These are phyloP conservation scores for Deakozyma indianensis DNA, from an alignment of 805 yeast genomes.

Conservation along the genomic window DNA sequence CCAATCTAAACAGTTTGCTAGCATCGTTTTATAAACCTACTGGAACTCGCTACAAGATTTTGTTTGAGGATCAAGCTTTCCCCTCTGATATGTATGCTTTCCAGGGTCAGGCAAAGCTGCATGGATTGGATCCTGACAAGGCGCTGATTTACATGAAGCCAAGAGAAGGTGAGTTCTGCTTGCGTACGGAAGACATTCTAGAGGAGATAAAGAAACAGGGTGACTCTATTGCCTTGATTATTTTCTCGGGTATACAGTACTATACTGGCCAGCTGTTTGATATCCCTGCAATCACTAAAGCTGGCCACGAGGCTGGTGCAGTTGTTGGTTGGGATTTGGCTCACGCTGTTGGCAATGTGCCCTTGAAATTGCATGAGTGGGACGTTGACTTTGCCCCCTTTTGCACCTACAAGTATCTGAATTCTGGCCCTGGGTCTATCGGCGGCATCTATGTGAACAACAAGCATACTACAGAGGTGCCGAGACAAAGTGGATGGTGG, in stretches of 20 bases:
- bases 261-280: slow-evolving; percentile 85
- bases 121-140: slow-evolving; percentile 36
- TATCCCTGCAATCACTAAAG: slow-evolving; percentile 51
- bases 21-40: slow-evolving; percentile 61
- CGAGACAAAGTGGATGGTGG: slow-evolving; percentile 96
- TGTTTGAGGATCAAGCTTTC: slow-evolving; percentile 78
- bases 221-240: slow-evolving; percentile 53
- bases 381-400: slow-evolving; percentile 85
- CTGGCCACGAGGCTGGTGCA: slow-evolving; percentile 37
- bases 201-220: slow-evolving; percentile 38
- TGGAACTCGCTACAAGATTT: slow-evolving; percentile 44
- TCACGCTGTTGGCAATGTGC: slow-evolving; percentile 85
- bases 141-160: slow-evolving; percentile 55
- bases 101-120: slow-evolving; percentile 51
- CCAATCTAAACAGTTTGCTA: slow-evolving; percentile 63
- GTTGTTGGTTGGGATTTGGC: slow-evolving; percentile 88
- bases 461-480: slow-evolving; percentile 22
- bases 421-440: slow-evolving; percentile 88
- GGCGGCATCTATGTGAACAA: slow-evolving; percentile 76
- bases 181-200: slow-evolving; percentile 52
- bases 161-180: slow-evolving; percentile 36
- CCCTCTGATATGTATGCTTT: slow-evolving; percentile 89
- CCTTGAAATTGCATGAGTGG: slow-evolving; percentile 71
- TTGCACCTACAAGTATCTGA: slow-evolving; percentile 86
- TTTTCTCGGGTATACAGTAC: slow-evolving; percentile 82